A percentile compares a stretch with the other conserved stretches of the same genome.
These are phyloP conservation scores for Termitomyces sp. DNA, from an alignment of 768 basidiomycete genomes.

Conservation along the genomic window DNA sequence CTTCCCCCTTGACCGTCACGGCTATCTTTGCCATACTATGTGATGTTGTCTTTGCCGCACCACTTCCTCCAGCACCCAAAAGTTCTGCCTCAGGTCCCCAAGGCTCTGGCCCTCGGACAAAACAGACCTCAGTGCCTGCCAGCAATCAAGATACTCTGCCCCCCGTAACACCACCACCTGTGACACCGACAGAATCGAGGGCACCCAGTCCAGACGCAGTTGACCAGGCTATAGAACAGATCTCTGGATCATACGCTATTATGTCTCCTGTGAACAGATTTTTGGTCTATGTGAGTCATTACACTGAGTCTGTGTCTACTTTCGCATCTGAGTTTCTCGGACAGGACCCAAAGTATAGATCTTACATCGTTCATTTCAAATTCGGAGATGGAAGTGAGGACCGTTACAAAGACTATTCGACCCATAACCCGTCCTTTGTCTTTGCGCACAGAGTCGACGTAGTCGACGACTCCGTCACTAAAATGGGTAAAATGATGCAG, in stretches of 20 bases:
- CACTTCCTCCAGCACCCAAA: background rate
- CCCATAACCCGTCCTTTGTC: background rate
- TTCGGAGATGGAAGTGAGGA: background rate
- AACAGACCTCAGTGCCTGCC: background rate
- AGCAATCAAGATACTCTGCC: background rate
- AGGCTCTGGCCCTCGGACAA: background rate
- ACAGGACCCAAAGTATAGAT: background rate
- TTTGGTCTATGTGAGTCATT: background rate
- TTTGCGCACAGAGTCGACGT: background rate
- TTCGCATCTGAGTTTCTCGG: background rate
- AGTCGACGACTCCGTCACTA: background rate
- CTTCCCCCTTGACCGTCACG: background rate
- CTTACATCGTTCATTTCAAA: background rate
- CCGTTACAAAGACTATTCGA: background rate
- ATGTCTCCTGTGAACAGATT: background rate
- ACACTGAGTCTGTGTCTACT: background rate
- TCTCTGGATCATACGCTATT: background rate
- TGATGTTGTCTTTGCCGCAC: background rate
- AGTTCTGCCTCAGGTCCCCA: background rate
- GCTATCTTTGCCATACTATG: background rate
- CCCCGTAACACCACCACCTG: background rate
- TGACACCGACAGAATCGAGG: background rate
- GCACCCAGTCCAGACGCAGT: background rate
- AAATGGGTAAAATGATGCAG: background rate
- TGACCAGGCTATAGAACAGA: background rate